phyloP scores from a whole-genome alignment of 331 rosid species.

The Pyracantha coccinea region DNA sequence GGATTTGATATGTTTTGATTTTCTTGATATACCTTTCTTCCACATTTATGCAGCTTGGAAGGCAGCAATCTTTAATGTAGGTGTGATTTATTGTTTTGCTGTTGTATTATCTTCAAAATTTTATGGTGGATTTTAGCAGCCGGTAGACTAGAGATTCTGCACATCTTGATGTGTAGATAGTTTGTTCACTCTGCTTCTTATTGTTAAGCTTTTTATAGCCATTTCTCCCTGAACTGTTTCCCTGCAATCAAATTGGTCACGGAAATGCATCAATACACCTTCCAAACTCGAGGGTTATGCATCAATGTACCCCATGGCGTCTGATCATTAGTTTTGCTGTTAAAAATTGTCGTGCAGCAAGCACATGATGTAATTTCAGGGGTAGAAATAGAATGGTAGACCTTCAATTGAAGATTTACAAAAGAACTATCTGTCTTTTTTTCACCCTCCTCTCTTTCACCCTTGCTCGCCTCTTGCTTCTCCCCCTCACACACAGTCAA shows the following conservation, averaged over 20 bases:
- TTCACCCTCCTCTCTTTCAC: background rate
- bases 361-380: background rate
- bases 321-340: background rate
- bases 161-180: background rate
- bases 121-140: background rate
- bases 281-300: background rate
- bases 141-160: background rate
- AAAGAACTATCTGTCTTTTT: background rate
- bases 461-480: background rate
- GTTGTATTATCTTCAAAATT: background rate
- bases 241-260: background rate
- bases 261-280: background rate
- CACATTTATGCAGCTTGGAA: background rate
- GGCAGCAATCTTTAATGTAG: background rate
- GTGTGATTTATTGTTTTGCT: background rate
- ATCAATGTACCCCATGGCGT: background rate
- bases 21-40: background rate
- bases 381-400: background rate
- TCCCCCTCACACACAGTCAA: background rate
- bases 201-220: background rate
- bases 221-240: background rate
- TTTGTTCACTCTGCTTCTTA: background rate
- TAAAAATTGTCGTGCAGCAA: background rate
- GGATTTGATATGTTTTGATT: background rate
- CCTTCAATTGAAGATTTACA: background rate